These are phyloP conservation scores for Pelargonium nanum DNA, from an alignment of 345 rosid genomes.

Conservation along the genomic window DNA sequence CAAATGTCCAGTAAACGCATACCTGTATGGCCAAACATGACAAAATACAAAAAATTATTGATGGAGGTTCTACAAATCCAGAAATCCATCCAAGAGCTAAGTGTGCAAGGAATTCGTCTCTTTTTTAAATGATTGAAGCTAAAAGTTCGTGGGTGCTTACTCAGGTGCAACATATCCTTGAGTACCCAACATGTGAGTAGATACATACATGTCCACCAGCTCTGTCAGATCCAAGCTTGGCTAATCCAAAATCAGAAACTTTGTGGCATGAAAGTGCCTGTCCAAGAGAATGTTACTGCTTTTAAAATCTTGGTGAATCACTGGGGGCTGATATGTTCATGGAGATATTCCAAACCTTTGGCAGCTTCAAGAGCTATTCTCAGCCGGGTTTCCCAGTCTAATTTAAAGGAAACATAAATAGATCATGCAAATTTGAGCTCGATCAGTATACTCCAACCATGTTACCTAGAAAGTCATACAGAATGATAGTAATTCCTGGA, in stretches of 20 bases:
- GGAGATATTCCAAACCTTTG: constrained; percentile 77
- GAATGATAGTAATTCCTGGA: no score
- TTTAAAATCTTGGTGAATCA: constrained; percentile 70
- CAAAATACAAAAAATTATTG: no score
- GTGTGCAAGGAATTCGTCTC: no score
- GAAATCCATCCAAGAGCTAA: constrained; percentile 1
- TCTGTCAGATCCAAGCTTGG: constrained; percentile 64
- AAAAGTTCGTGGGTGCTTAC: constrained; percentile 25
- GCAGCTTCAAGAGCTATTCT: constrained; percentile 79
- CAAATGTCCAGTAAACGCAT: constrained; percentile 86
- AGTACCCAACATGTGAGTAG: constrained; percentile 65
- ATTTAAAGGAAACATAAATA: constrained; percentile 26
- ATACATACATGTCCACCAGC: constrained; percentile 71
- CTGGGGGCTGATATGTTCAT: constrained; percentile 58
- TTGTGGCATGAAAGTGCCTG: constrained; percentile 52
- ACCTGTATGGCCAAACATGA: constrained; percentile 33
- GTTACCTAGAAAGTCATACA: not conserved
- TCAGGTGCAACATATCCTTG: constrained; percentile 81
- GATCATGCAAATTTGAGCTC: constrained; percentile 32
- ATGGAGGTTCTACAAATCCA: no score
- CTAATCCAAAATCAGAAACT: constrained; percentile 74
- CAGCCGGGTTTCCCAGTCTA: constrained; percentile 70
- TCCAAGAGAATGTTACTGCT: constrained; percentile 68
- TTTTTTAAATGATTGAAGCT: not conserved
- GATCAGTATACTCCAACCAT: not conserved